Evolutionary conservation across 2,329 filamentous ascomycete species (phyloP).

Genomic region (Botryotinia narcissicola): DNA sequence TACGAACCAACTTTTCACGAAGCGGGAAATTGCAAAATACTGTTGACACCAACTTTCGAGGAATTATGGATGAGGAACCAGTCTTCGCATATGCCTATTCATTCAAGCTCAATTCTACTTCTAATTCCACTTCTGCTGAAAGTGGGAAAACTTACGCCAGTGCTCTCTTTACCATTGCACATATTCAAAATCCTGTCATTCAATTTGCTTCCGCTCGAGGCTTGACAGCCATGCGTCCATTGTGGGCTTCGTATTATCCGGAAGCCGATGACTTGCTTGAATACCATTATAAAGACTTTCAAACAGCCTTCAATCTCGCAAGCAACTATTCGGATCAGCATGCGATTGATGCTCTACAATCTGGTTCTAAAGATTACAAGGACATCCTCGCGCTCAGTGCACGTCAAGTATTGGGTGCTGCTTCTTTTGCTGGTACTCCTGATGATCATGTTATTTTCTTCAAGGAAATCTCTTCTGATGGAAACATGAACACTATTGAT

Average conservation of each 20-base stretch:
- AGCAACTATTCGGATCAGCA: slow-evolving; percentile 72
- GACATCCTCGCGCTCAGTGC: slow-evolving; percentile 77
- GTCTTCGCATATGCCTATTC: slow-evolving; percentile 76
- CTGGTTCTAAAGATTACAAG: slow-evolving; percentile 71
- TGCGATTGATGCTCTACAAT: slow-evolving; percentile 67
- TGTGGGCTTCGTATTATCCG: slow-evolving; percentile 75
- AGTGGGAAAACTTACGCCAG: slow-evolving; percentile 44
- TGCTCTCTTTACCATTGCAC: slow-evolving; percentile 71
- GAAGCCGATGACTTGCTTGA: slow-evolving; percentile 61
- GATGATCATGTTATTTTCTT: slow-evolving; percentile 73
- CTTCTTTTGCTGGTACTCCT: slow-evolving; percentile 70
- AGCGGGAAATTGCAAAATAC: slow-evolving; percentile 64
- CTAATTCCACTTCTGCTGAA: slow-evolving; percentile 34
- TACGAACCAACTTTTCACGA: slow-evolving; percentile 68
- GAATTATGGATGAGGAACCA: slow-evolving; percentile 74
- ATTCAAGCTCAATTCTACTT: slow-evolving; percentile 50
- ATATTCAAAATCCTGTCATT: slow-evolving; percentile 74
- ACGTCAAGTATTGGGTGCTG: slow-evolving; percentile 76
- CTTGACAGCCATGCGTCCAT: slow-evolving; percentile 71
- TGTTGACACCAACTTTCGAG: slow-evolving; percentile 64
- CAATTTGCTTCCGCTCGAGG: slow-evolving; percentile 77
- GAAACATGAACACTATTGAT: slow-evolving; percentile 82
- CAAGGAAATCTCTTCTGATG: slow-evolving; percentile 83
- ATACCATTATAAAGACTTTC: slow-evolving; percentile 76
- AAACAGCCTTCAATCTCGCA: slow-evolving; percentile 60